Base-by-base conservation (phyloP, 2,329 filamentous ascomycete species). In the Epichloe brachyelytri region DNA sequence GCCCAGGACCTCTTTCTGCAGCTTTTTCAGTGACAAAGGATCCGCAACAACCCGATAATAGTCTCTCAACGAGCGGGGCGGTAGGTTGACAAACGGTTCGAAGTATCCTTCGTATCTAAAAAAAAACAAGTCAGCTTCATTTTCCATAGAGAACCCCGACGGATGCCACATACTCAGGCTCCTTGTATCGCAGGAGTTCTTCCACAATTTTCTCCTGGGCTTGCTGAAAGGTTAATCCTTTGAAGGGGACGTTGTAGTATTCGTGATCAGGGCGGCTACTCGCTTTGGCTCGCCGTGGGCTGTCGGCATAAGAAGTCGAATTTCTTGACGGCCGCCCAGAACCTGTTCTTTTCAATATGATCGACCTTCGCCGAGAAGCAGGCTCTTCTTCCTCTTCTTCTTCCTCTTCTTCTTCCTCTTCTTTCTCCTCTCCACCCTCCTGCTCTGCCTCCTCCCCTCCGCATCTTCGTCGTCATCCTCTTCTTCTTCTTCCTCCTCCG, bases 31-130 rank as follows among this genome's bases (percentile, higher is more conserved):
- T 0, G 87, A 93, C 37, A 91, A 74, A 0, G 90, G 90, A 54
- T 90, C 81, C 51, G 80, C 79, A 58, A 96, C 93, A 52, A 91
- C 71, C 59, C 84, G 80, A 65, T 93, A 95, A 65, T 96, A 96
- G 60, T 95, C 89, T 58, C 83, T 87, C 43, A 94, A 69, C 46
- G 77, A 76, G 34, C 87, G 80, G 30, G 85, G 77, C 0, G 89
- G 89, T 30, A 95, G 75, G 59, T 86, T 85, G 53, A 89, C 71
- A 60, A 95, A 95, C 0, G 86, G 82, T 55, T 81, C 76, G 57
- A 82, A 84, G 54, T 82, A 79, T 39, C 85, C 85, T 46, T 86
- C 80, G 47, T 85, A 77, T 44, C 83, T 86, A 3, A 22, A 55
- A 55, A 68, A 75, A 51, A 26, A 7, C 4, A 50, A 47, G 57